Evolutionary conservation across 495 filamentous ascomycete genomes (phyloP).

Genomic region (Penicillium silybi): DNA sequence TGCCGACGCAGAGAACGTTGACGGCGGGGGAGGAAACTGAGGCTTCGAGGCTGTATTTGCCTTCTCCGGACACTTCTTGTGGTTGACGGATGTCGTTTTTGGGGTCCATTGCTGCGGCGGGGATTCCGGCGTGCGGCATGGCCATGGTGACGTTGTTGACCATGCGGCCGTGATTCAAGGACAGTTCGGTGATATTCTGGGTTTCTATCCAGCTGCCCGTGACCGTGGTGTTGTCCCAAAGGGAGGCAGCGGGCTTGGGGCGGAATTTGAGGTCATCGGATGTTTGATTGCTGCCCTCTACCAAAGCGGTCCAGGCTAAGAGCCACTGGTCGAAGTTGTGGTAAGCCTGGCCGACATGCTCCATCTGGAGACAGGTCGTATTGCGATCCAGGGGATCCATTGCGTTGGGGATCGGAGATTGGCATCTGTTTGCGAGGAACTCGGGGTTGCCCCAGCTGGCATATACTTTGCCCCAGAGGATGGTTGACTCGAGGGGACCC

Average conservation of each 20-base stretch:
- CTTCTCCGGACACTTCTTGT: constrained; percentile 57
- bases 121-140: constrained; percentile 67
- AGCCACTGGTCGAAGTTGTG: constrained; percentile 50
- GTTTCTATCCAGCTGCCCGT: constrained; percentile 57
- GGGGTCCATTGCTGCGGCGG: constrained; percentile 53
- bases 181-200: constrained; percentile 43
- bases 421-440: constrained; percentile 51
- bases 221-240: constrained; percentile 65
- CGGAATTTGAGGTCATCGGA: constrained; percentile 36
- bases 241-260: constrained; percentile 50
- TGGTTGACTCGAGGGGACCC: constrained; percentile 37
- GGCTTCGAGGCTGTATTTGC: constrained; percentile 60
- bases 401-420: constrained; percentile 50
- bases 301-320: constrained; percentile 44
- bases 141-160: constrained; percentile 72
- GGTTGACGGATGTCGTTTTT: constrained; percentile 65
- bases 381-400: constrained; percentile 34
- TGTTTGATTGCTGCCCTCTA: constrained; percentile 29
- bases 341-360: constrained; percentile 59
- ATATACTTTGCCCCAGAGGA: constrained; percentile 53
- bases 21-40: constrained; percentile 61
- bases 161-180: constrained; percentile 42
- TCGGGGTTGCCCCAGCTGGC: constrained; percentile 54
- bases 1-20: constrained; percentile 66
- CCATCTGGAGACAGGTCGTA: constrained; percentile 58